phyloP scores from a whole-genome alignment of 495 filamentous ascomycete species.

The Penicillium samsonianum region DNA sequence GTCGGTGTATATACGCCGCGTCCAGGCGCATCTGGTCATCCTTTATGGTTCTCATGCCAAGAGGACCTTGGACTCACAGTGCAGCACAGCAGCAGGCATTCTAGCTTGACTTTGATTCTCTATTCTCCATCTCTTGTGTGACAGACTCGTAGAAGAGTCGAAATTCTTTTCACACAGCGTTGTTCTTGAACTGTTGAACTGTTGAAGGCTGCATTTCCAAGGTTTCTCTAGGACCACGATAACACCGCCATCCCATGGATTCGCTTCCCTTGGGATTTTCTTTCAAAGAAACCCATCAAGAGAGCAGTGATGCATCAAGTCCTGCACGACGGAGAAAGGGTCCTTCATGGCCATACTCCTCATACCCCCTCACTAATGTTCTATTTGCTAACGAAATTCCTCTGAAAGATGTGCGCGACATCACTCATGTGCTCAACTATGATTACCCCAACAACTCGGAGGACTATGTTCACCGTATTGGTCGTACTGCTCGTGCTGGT shows the following conservation, averaged over 20 bases:
- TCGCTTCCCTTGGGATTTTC: slow-evolving; percentile 52
- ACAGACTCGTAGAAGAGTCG: slow-evolving; percentile 72
- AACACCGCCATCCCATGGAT: slow-evolving; percentile 56
- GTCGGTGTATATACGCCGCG: slow-evolving; percentile 69
- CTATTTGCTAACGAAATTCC: slow-evolving; percentile 73
- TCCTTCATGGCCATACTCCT: slow-evolving; percentile 52
- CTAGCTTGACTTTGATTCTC: slow-evolving; percentile 48
- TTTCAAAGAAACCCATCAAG: slow-evolving; percentile 62
- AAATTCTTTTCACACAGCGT: slow-evolving; percentile 52
- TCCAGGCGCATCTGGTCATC: slow-evolving; percentile 77
- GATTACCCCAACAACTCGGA: slow-evolving; percentile 99
- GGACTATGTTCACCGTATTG: slow-evolving; percentile 98
- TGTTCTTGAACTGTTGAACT: slow-evolving; percentile 73
- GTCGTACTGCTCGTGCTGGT: slow-evolving; percentile 89
- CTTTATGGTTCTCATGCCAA: slow-evolving; percentile 68
- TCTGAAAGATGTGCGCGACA: slow-evolving; percentile 98
- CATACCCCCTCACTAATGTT: slow-evolving; percentile 42
- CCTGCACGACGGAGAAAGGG: slow-evolving; percentile 62
- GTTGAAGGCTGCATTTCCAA: slow-evolving; percentile 66
- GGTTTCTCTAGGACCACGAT: slow-evolving; percentile 73
- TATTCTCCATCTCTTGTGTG: slow-evolving; percentile 64
- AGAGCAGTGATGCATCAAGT: slow-evolving; percentile 71
- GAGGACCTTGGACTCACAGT: slow-evolving; percentile 84
- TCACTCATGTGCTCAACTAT: slow-evolving; percentile 99
- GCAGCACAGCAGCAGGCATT: slow-evolving; percentile 70